These are phyloP conservation scores for Aspergillus funiculosus DNA, from an alignment of 495 filamentous ascomycete genomes.

Conservation along the genomic window DNA sequence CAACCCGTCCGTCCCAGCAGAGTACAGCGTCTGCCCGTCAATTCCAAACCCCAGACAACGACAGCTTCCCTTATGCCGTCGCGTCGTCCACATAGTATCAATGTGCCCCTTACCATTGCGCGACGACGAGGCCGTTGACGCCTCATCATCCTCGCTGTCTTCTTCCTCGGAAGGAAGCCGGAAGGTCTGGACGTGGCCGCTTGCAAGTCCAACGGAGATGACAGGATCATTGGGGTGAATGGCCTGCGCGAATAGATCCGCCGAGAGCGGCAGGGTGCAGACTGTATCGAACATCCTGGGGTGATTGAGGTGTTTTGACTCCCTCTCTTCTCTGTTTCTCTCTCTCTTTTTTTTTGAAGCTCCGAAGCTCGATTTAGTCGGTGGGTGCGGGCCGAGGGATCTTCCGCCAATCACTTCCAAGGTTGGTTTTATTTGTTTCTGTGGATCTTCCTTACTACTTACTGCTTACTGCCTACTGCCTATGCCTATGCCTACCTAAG, in stretches of 20 bases:
- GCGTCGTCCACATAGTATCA: conserved; percentile 80
- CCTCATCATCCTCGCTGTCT: conserved; percentile 28
- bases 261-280: conserved; percentile 78
- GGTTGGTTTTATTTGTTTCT: too few species aligned
- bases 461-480: too few species aligned
- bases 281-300: conserved; percentile 70
- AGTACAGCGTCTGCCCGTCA: conserved; percentile 75
- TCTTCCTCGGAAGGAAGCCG: conserved; percentile 57
- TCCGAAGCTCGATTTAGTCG: conserved; percentile 6
- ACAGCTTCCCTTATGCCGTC: conserved; percentile 89
- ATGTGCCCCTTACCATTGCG: conserved; percentile 65
- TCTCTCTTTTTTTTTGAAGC: conserved; percentile 9
- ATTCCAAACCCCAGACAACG: conserved; percentile 67
- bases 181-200: conserved; percentile 82
- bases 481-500: too few species aligned
- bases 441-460: too few species aligned
- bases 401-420: conserved; percentile 12
- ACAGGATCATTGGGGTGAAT: conserved; percentile 79
- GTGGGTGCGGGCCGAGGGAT: conserved; percentile 23
- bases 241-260: conserved; percentile 85
- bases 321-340: not conserved
- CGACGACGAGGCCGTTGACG: conserved; percentile 27
- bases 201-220: conserved; percentile 75
- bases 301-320: not conserved
- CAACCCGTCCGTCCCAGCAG: conserved; percentile 81